Evolutionary conservation across 2,329 filamentous ascomycete species (phyloP), one percentile per base, ranked within the genome.

Genomic region (Escovopsis sp.): DNA sequence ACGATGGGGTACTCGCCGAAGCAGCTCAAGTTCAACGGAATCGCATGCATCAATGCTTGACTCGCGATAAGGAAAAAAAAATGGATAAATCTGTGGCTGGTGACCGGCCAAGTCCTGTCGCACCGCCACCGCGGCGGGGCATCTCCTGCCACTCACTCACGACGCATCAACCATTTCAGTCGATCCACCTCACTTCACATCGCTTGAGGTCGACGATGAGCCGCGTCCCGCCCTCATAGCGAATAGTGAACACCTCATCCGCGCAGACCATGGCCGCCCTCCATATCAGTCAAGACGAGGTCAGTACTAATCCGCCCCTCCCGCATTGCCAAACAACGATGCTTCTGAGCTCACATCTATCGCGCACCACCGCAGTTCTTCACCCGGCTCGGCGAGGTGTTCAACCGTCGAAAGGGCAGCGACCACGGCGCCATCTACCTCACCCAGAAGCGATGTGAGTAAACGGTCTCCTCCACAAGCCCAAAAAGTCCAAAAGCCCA

Each of bases 341-440:
- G 8, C 10, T 4, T n/a, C 32, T 26, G 12, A 18, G 3, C 18
- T 26, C 4, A 26, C 26, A 18, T 11, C 19, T 7, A 8, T 6
- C 32, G n/a, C 15, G 6, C 35, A 26, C 19, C 37, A 37, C 12
- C 26, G 18, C 54, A 88, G 82, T 89, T 89, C 71, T 87, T 89
- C 64, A 63, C 67, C 48, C 72, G 72, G 55, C 72, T 89, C 49
- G 65, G 67, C 41, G 69, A 77, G 53, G 76, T 89, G 49, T 83
- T 91, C 63, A 69, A 75, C 47, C 61, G 70, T 49, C 73, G 73
- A 47, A 80, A 80, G 55, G 69, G 73, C 54, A 79, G 79, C 58
- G 74, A 81, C 53, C 80, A 86, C 60, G 83, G 83, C 53, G 77
- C 78, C 40, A 68, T 93, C 50, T 80, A 75, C 60, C 67, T 93